Percentiles rank a stretch among this genome's conserved stretches.
Conservation (phyloP, 768 basidiomycete species). For the Austroboletus festivus region DNA sequence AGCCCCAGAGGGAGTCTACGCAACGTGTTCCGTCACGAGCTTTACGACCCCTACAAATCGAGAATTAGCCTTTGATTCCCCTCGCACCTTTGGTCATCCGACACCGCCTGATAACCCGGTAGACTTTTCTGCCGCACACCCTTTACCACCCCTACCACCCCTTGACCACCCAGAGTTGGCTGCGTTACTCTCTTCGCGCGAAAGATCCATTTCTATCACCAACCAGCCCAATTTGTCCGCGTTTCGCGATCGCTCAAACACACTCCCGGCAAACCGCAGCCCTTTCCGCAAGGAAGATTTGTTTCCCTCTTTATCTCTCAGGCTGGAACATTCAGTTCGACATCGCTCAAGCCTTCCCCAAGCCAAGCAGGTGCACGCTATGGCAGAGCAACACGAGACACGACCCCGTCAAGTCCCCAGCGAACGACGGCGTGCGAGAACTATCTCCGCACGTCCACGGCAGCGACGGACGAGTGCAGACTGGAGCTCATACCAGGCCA, state of each 20-base stretch:
- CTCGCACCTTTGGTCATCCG: constrained; percentile 40
- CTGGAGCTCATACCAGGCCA: constrained; percentile 51
- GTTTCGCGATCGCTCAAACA: constrained; percentile 24
- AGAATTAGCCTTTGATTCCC: constrained; percentile 32
- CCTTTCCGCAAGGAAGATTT: constrained; percentile 18
- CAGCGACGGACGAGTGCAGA: constrained; percentile 54
- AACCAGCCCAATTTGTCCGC: constrained; percentile 2
- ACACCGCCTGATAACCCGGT: constrained; percentile 30
- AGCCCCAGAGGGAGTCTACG: constrained; percentile 10
- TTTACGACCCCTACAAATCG: constrained; percentile 28
- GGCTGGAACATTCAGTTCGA: constrained; percentile 27
- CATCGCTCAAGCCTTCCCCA: constrained; percentile 27
- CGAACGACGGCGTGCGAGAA: constrained; percentile 22
- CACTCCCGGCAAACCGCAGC: constrained; percentile 15
- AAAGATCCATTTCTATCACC: constrained; percentile 11
- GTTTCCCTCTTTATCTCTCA: constrained; percentile 22
- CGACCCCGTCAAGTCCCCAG: constrained; percentile 2
- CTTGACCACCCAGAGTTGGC: constrained; percentile 41
- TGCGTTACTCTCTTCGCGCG: constrained; percentile 19
- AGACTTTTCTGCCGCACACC: constrained; percentile 23
- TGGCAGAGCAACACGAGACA: constrained; percentile 3
- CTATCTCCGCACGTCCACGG: constrained; percentile 35
- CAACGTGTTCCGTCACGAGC: constrained; percentile 13
- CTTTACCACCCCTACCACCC: constrained; percentile 48
- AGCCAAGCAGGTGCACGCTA: constrained; percentile 17